A percentile compares a stretch with the other conserved stretches of the same genome.
phyloP scores from a whole-genome alignment of 352 stramenopile species.

The Pythium scleroteichum region DNA sequence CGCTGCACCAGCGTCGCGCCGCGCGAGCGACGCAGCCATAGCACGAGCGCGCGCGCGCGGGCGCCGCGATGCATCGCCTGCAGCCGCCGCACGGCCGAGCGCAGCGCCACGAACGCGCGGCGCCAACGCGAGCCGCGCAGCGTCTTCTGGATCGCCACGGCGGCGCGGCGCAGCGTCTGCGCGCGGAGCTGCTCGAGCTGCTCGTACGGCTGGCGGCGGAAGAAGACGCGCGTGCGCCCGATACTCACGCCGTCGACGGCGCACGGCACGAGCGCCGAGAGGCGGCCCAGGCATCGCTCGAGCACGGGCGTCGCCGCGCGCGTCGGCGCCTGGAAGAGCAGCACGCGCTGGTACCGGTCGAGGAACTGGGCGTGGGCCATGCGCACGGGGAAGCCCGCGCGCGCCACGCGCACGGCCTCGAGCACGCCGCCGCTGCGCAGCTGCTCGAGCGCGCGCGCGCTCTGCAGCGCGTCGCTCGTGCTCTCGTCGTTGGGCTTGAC shows the following conservation, averaged over 20 bases:
- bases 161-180: conserved; percentile 32
- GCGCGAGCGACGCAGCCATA: conserved; percentile 39
- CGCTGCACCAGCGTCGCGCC: conserved; percentile 46
- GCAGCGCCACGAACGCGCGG: conserved; percentile 37
- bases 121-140: conserved; percentile 49
- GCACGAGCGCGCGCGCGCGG: conserved; percentile 35
- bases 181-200: conserved; percentile 80
- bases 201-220: conserved; percentile 93
- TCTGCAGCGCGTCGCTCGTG: conserved; percentile 71
- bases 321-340: conserved; percentile 28
- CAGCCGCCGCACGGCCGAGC: conserved; percentile 38
- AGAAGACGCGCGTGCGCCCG: conserved; percentile 94
- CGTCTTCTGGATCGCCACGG: conserved; percentile 54
- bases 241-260: conserved; percentile 53
- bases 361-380: conserved; percentile 82
- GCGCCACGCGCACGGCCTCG: conserved; percentile 84
- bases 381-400: conserved; percentile 82
- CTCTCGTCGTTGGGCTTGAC: conserved; percentile 98
- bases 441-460: conserved; percentile 76
- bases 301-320: background rate
- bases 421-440: conserved; percentile 85
- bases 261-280: conserved; percentile 7
- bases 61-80: conserved; percentile 48
- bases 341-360: conserved; percentile 57
- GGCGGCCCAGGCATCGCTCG: conserved; percentile 17